Evolutionary conservation across 225 moss, liverwort and hornwort genomes (phyloP), one percentile per base, ranked within the genome.

Genomic region (Ulota crispa): DNA sequence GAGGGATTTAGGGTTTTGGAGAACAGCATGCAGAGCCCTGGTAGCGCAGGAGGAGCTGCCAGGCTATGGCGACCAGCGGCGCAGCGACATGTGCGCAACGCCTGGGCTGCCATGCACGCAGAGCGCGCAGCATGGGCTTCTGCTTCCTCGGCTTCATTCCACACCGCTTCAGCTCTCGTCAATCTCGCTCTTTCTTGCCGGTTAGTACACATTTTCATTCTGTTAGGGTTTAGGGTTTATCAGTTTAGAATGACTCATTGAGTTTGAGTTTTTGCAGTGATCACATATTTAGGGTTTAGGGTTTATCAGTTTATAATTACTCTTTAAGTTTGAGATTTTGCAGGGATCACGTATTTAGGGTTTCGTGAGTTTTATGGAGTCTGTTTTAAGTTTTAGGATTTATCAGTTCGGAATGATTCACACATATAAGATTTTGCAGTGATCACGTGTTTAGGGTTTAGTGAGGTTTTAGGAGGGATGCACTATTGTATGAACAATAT

Each of bases 1-100:
- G 37, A 67, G 37, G 27, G 21, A 57, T 43, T 50, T 24, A 34
- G 45, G 32, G 34, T 19, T 62, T 61, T 0, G 61, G 77, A 32
- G 61, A 54, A 78, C 53, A 64, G 37, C 8, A 89, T 86, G 89
- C 86, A 84, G 68, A 89, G 83, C 37, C 83, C 83, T 73, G 81
- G 83, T 36, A 73, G 68, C 54, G 68, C 75, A 65, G 86, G 80
- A 60, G 86, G 80, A 61, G 88, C 84, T 72, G 72, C 77, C 23
- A 85, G 99, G 76, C 79, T 96, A 16, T 99, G 99, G 99, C 91
- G 99, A 83, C 94, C 99, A 5, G 96, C 94, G 10, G 96, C 93
- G n/a, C 99, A 99, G 79, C 87, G 99, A 52, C 91, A 87, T 81
- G 93, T 99, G 76, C 95, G 96, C 47, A 96, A 99, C 85, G 92